Evolutionary conservation across 2,329 filamentous ascomycete genomes (phyloP).

Genomic region (Cladosporium austrohemisphaericum): DNA sequence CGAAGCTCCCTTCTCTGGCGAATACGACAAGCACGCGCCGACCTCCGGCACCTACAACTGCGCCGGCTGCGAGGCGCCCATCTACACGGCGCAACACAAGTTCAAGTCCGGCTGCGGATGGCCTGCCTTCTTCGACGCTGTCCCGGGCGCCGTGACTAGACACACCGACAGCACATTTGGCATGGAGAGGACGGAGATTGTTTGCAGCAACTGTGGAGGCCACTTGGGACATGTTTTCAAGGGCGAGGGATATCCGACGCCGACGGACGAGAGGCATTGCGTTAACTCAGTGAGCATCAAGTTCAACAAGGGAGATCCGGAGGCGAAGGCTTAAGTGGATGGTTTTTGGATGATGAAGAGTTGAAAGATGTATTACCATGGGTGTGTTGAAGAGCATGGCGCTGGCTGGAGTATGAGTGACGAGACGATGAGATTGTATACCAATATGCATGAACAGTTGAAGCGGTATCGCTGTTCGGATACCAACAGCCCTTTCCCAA

Average conservation of each 20-base stretch:
- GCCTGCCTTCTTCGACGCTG: conserved; percentile 95
- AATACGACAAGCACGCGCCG: conserved; percentile 83
- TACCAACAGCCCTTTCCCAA: neutral
- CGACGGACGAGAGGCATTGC: conserved; percentile 94
- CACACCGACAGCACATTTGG: conserved; percentile 74
- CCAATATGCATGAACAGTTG: too few relatives aligned
- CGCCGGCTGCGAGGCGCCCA: conserved; percentile 77
- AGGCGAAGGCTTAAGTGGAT: conserved; percentile 28
- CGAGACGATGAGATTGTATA: neutral
- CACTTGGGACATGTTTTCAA: conserved; percentile 90
- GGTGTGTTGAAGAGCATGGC: neutral
- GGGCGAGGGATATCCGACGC: conserved; percentile 76
- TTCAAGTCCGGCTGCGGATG: conserved; percentile 96
- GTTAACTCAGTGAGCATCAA: conserved; percentile 91
- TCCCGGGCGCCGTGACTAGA: conserved; percentile 83
- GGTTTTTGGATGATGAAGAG: conserved; percentile 19
- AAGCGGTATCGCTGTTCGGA: too few relatives aligned
- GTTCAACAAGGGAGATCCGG: conserved; percentile 66
- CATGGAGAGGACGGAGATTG: conserved; percentile 87
- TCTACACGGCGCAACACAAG: conserved; percentile 92
- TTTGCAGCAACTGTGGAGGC: conserved; percentile 90
- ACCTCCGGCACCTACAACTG: conserved; percentile 77
- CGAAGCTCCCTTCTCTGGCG: conserved; percentile 72
- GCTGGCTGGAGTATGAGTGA: neutral
- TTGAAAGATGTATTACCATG: neutral